phyloP scores from a whole-genome alignment of 73 alveolate species.

The Uronychia setigera region DNA sequence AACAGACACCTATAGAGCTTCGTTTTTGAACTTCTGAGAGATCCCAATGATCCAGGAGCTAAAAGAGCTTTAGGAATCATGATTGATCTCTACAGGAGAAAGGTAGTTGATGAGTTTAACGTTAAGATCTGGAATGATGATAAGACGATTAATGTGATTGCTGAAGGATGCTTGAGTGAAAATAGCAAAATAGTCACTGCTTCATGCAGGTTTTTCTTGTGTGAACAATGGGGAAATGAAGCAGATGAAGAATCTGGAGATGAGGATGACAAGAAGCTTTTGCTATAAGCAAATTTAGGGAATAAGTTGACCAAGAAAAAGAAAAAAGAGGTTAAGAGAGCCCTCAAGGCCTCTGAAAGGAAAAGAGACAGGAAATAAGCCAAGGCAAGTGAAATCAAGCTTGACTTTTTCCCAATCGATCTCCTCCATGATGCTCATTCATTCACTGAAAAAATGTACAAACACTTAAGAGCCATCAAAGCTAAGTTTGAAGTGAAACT shows the following conservation, averaged over 20 bases:
- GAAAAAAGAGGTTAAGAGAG: slow-evolving; percentile 70
- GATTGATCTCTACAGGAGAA: slow-evolving; percentile 83
- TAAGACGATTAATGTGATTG: slow-evolving; percentile 87
- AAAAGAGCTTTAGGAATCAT: slow-evolving; percentile 87
- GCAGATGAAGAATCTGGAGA: slow-evolving; percentile 77
- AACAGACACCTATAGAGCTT: slow-evolving; percentile 85
- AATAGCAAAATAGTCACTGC: slow-evolving; percentile 87
- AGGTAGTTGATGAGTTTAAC: too few relatives aligned
- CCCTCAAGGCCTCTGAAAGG: slow-evolving; percentile 68
- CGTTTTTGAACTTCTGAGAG: slow-evolving; percentile 86
- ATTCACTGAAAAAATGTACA: slow-evolving; percentile 85
- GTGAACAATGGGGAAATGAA: slow-evolving; percentile 73
- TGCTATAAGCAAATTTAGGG: slow-evolving; percentile 65
- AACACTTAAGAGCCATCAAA: slow-evolving; percentile 74
- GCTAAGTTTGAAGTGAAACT: slow-evolving; percentile 86
- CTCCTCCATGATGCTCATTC: slow-evolving; percentile 85
- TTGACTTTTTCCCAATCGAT: slow-evolving; percentile 94
- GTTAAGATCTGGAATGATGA: slow-evolving; percentile 95
- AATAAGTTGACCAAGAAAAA: slow-evolving; percentile 82
- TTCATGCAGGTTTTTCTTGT: slow-evolving; percentile 87
- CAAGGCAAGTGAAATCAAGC: slow-evolving; percentile 45
- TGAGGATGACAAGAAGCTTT: slow-evolving; percentile 77
- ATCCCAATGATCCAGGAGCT: slow-evolving; percentile 87
- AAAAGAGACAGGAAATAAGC: slow-evolving; percentile 75
- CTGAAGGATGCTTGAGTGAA: slow-evolving; percentile 82